These are phyloP conservation scores for Pseudogymnoascus sp. DNA, from an alignment of 2,329 filamentous ascomycete species.

Conservation along the genomic window DNA sequence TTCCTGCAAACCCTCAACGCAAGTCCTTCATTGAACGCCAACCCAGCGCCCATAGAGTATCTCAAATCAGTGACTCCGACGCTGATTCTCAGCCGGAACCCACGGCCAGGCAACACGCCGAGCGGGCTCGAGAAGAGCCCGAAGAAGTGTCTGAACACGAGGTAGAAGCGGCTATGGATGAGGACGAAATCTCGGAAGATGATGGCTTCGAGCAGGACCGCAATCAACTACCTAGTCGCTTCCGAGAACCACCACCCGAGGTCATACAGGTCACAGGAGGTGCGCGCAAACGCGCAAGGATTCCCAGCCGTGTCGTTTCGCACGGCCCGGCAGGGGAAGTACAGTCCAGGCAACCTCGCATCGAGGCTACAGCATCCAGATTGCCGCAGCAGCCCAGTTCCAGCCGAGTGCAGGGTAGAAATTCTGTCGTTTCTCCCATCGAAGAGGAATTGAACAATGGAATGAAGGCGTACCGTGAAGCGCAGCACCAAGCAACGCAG, in stretches of 20 bases:
- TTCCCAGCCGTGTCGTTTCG: neutral
- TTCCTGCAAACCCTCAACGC: constrained; percentile 8
- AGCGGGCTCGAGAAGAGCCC: neutral
- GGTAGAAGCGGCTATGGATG: neutral
- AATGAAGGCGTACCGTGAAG: neutral
- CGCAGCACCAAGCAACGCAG: constrained; percentile 3
- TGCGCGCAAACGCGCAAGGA: neutral
- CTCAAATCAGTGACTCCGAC: constrained; percentile 15
- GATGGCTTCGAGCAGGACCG: constrained; percentile 39
- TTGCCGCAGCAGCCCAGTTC: neutral
- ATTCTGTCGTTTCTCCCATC: neutral
- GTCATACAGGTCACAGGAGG: constrained; percentile 1
- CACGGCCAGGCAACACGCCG: neutral
- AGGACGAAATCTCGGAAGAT: constrained; percentile 28
- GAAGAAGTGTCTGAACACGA: neutral
- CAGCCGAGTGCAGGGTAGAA: neutral
- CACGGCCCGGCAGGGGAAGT: neutral
- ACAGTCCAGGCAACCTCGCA: neutral
- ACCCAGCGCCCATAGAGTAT: constrained; percentile 16
- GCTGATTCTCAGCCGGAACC: constrained; percentile 12
- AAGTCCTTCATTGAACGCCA: constrained; percentile 20
- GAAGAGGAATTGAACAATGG: neutral
- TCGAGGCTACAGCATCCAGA: neutral
- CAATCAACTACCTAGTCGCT: constrained; percentile 16
- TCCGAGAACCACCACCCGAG: neutral